Evolutionary conservation across 2,329 filamentous ascomycete species (phyloP), one percentile per base, ranked within the genome.

Genomic region (Emmonsiellopsis sp.): DNA sequence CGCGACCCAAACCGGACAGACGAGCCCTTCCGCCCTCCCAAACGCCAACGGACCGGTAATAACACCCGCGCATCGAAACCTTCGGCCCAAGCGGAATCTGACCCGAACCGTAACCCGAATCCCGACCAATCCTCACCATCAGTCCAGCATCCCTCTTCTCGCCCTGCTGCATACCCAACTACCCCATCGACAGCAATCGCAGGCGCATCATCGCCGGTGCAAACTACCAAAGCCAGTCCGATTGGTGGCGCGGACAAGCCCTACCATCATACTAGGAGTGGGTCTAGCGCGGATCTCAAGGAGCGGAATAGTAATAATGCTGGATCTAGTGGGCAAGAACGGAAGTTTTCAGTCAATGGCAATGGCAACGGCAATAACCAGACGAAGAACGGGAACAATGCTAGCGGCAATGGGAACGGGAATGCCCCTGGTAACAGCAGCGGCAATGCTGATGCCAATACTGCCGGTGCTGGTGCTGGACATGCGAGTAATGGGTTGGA

Each of bases 21-120:
- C 37, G 57, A 57, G 6, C 34, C 49, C n/a, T 57, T 51, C 32
- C 46, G 55, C 10, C 40, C 57, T 2, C 47, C 50, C 8, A 59
- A 59, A 50, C 55, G 57, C 10, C 50, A 16, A 44, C 56, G 57
- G 11, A 55, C 51, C 16, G 50, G 50, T 30, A 50, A 53, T 37
- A 20, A 7, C 31, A 43, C 11, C 38, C 26, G 15, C 13, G 8
- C 34, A 5, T 16, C 37, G 5, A 46, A 16, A 8, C 32, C 40
- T 32, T 45, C 53, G 5, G 43, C 51, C 37, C 54, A 37, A 41
- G 31, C 32, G 16, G 53, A 55, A 49, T 15, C 20, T 16, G 5
- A 8, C 34, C 3, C 16, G 10, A 30, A 20, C 46, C 16, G 32
- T n/a, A 38, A 6, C 41, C 11, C 32, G 31, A 44, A 31, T 16